phyloP scores from a whole-genome alignment of 2,329 filamentous ascomycete genomes.

The Pleurostoma richardsiae region DNA sequence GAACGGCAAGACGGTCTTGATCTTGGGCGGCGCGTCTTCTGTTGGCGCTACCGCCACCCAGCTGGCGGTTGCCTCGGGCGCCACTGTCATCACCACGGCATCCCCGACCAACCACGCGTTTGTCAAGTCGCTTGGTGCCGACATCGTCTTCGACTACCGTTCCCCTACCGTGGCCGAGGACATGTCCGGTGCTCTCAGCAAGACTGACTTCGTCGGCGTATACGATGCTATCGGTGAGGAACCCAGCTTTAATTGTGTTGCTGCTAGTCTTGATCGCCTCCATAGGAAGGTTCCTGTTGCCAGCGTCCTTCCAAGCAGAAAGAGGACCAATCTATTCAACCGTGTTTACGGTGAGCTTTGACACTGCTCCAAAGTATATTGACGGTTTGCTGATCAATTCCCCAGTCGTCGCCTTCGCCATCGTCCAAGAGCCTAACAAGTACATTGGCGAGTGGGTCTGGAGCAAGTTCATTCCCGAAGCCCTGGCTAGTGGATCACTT shows the following conservation, averaged over 20 bases:
- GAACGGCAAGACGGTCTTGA: conserved; percentile 2
- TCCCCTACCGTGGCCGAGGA: conserved; percentile 1
- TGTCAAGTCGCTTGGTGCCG: conserved; percentile 1
- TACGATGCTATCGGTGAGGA: conserved; percentile 6
- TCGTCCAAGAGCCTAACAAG: not conserved
- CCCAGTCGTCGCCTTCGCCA: too few relatives aligned
- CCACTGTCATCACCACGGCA: conserved; percentile 7
- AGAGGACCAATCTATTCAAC: too few relatives aligned
- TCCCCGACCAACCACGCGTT: conserved; percentile 4
- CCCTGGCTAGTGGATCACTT: not conserved
- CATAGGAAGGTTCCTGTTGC: too few relatives aligned
- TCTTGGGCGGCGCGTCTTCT: conserved; percentile 9
- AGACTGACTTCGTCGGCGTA: conserved; percentile 1
- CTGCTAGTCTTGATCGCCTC: too few relatives aligned
- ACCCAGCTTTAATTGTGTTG: too few relatives aligned
- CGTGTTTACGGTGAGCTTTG: too few relatives aligned
- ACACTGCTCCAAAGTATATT: too few relatives aligned
- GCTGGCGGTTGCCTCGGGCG: conserved; percentile 6
- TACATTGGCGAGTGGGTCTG: conserved; percentile 2
- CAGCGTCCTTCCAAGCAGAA: too few relatives aligned
- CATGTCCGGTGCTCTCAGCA: not conserved
- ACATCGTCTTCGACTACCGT: conserved; percentile 6
- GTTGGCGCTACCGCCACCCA: conserved; percentile 7
- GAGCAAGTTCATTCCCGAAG: conserved; percentile 1
- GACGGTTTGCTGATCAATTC: too few relatives aligned